These are phyloP conservation scores for Hibiscus mutabilis DNA, from an alignment of 345 rosid species.

Conservation along the genomic window DNA sequence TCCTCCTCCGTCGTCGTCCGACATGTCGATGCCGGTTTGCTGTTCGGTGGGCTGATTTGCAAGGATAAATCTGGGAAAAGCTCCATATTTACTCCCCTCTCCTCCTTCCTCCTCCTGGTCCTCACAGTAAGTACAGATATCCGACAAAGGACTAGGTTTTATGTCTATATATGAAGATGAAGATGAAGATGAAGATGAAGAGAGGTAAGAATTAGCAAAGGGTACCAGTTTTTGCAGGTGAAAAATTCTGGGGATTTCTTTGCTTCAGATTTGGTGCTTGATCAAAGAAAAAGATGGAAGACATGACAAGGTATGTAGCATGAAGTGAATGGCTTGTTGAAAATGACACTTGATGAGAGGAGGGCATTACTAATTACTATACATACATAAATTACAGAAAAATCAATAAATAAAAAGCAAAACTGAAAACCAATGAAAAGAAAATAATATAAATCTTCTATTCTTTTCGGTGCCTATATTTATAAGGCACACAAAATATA, in stretches of 20 bases:
- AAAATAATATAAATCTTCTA: too few relatives aligned
- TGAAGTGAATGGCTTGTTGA: conserved; percentile 60
- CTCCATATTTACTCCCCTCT: conserved; percentile 40
- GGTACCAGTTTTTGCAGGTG: conserved; percentile 12
- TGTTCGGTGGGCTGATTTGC: conserved; percentile 67
- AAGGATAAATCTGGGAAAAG: conserved; percentile 69
- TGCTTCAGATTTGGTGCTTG: conserved; percentile 16
- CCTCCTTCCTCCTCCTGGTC: neutral
- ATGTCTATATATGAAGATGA: neutral
- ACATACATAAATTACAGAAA: conserved; percentile 5
- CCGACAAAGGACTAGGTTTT: neutral
- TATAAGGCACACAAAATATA: too few relatives aligned
- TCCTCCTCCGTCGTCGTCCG: conserved; percentile 49
- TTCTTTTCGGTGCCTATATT: too few relatives aligned
- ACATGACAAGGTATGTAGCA: conserved; percentile 46
- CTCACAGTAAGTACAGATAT: neutral
- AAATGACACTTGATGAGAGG: conserved; percentile 61
- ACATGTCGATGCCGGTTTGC: conserved; percentile 60
- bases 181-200: neutral
- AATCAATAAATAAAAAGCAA: conserved; percentile 13
- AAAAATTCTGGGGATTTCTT: conserved; percentile 8
- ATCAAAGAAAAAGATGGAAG: conserved; percentile 12
- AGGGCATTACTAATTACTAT: conserved; percentile 3
- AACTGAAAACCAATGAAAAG: too few relatives aligned
- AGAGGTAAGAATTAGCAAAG: neutral